These are phyloP conservation scores for Pythium phragmiticola DNA, from an alignment of 352 stramenopile species.

Conservation along the genomic window DNA sequence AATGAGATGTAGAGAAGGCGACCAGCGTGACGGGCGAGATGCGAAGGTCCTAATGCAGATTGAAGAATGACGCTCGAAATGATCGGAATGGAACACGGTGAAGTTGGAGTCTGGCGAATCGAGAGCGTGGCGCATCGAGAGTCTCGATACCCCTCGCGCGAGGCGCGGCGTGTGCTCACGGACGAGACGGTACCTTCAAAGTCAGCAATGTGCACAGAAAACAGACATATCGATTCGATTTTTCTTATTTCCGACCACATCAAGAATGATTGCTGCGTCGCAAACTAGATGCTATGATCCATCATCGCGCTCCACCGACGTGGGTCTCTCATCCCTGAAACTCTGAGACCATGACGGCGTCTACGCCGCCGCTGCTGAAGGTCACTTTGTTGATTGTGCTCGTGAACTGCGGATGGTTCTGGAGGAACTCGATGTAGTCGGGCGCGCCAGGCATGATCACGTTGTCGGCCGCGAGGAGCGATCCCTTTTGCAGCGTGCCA, in stretches of 20 bases:
- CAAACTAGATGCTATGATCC: too few relatives aligned
- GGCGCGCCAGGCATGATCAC: constrained; percentile 41
- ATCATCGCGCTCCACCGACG: background rate
- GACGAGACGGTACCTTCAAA: too few relatives aligned
- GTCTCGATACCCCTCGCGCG: too few relatives aligned
- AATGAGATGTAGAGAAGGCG: background rate
- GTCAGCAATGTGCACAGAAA: too few relatives aligned
- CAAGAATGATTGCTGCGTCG: too few relatives aligned
- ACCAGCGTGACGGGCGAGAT: background rate
- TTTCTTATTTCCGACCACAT: background rate
- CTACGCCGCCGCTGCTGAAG: constrained; percentile 13
- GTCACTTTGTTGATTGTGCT: constrained; percentile 15
- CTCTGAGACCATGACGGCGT: constrained; percentile 26
- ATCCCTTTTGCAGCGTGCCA: constrained; percentile 33
- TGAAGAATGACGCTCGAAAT: too few relatives aligned
- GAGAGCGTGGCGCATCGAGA: background rate
- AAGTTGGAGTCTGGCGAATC: background rate
- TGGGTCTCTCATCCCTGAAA: constrained; percentile 13
- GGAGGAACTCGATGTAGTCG: constrained; percentile 47
- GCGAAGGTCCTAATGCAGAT: background rate
- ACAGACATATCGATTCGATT: background rate
- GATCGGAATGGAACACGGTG: too few relatives aligned
- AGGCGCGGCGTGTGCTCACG: too few relatives aligned
- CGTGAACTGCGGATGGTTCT: constrained; percentile 37
- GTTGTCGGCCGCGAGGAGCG: constrained; percentile 46